phyloP scores from a whole-genome alignment of 495 filamentous ascomycete species.

The Penicillium silybi region DNA sequence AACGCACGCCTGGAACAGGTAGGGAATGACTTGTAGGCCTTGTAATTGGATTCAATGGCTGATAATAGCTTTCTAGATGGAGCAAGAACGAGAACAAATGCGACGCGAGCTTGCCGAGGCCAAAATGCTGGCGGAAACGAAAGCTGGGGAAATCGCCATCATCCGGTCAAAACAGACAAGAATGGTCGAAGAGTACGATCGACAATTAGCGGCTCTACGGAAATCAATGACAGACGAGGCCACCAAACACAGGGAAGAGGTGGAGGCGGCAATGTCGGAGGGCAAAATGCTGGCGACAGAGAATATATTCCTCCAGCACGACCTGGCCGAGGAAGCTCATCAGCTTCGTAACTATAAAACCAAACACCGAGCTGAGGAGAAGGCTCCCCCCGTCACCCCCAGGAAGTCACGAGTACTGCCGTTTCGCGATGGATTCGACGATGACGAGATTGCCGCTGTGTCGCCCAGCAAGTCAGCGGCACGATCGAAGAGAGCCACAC shows the following conservation, averaged over 20 bases:
- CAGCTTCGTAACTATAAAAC: conserved; percentile 45
- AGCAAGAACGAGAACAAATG: conserved; percentile 49
- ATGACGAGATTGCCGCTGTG: conserved; percentile 59
- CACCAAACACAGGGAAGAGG: conserved; percentile 51
- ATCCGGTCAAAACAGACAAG: conserved; percentile 61
- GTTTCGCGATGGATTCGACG: conserved; percentile 69
- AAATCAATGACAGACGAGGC: conserved; percentile 52
- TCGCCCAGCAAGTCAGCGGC: conserved; percentile 54
- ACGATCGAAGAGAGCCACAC: conserved; percentile 51
- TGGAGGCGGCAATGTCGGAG: conserved; percentile 54
- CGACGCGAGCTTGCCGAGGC: conserved; percentile 46
- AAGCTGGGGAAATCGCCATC: conserved; percentile 64
- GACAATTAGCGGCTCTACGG: conserved; percentile 46
- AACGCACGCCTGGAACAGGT: conserved; percentile 34
- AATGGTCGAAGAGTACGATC: conserved; percentile 53
- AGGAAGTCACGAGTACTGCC: conserved; percentile 52
- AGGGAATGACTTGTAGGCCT: background rate
- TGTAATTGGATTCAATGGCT: conserved; percentile 27
- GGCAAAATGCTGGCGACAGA: conserved; percentile 59
- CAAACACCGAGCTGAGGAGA: conserved; percentile 36
- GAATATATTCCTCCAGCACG: conserved; percentile 61
- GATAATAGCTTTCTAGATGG: conserved; percentile 35
- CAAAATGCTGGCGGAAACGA: conserved; percentile 46
- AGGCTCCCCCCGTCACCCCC: conserved; percentile 50
- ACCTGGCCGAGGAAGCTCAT: conserved; percentile 55